Conservation (phyloP, 2,329 filamentous ascomycete species). For the Fusarium falciforme region DNA sequence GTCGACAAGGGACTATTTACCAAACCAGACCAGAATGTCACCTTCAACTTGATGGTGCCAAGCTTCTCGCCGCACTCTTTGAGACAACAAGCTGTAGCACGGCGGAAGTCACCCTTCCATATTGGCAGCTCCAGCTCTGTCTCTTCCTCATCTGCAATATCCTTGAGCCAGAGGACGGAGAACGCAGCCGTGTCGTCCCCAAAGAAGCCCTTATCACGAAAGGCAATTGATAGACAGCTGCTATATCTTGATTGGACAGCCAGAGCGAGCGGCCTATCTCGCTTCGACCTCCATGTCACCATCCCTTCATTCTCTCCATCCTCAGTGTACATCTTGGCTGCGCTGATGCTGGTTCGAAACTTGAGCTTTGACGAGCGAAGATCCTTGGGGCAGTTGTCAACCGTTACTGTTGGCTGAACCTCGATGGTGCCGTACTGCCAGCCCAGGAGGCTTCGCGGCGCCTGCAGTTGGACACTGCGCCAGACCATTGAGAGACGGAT, state of each 20-base stretch:
- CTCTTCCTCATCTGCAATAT: constrained; percentile 76
- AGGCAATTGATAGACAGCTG: constrained; percentile 66
- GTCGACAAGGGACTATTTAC: constrained; percentile 34
- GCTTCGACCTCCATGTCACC: constrained; percentile 64
- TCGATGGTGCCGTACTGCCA: constrained; percentile 81
- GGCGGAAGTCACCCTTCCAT: constrained; percentile 69
- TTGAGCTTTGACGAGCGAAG: constrained; percentile 66
- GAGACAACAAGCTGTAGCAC: constrained; percentile 59
- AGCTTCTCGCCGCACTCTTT: constrained; percentile 60
- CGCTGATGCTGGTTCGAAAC: constrained; percentile 67
- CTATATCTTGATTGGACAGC: constrained; percentile 71
- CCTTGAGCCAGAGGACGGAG: constrained; percentile 74
- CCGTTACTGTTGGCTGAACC: constrained; percentile 63
- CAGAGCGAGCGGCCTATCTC: constrained; percentile 56
- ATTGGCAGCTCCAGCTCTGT: constrained; percentile 68
- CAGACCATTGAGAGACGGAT: constrained; percentile 78
- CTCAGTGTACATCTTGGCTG: constrained; percentile 67
- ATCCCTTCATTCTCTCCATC: constrained; percentile 49
- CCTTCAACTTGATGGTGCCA: constrained; percentile 56
- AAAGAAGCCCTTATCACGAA: constrained; percentile 54
- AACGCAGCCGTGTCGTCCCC: constrained; percentile 71
- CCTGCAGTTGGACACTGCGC: constrained; percentile 73
- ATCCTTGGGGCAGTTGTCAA: constrained; percentile 58
- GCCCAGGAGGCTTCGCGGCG: constrained; percentile 69
- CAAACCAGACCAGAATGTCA: constrained; percentile 52